Conservation (phyloP, 768 basidiomycete species). For the Lactarius sanguifluus region DNA sequence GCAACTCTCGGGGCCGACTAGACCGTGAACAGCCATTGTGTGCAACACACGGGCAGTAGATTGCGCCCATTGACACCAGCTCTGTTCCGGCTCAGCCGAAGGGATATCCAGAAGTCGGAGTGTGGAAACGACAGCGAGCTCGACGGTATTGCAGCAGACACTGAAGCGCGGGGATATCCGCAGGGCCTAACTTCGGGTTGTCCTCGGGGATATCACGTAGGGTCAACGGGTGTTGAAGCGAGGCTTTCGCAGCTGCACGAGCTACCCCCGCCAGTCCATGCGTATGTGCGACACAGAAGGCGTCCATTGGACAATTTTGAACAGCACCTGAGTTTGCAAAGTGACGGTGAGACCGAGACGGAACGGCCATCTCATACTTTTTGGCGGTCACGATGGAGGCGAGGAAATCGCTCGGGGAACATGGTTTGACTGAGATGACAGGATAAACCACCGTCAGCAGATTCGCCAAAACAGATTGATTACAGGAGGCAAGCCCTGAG, state of each 20-base stretch:
- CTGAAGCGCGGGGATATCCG: not conserved
- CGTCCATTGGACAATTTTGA: not conserved
- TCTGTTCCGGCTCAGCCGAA: not conserved
- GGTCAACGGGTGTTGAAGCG: not conserved
- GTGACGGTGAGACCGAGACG: not conserved
- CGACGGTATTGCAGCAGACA: slow-evolving; percentile 6
- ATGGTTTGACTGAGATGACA: not conserved
- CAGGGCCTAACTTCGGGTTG: not conserved
- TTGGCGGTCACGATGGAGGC: not conserved
- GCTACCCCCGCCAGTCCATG: not conserved
- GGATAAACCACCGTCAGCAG: not conserved
- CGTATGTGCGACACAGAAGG: not conserved
- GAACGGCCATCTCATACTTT: not conserved
- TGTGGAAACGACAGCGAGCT: not conserved
- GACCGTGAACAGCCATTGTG: not conserved
- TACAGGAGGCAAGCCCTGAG: not conserved
- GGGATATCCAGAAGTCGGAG: not conserved
- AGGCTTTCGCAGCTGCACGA: not conserved
- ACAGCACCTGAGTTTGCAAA: not conserved
- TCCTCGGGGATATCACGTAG: not conserved
- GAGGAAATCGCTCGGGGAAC: not conserved
- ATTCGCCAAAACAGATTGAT: not conserved
- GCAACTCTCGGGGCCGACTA: not conserved
- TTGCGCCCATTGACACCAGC: not conserved
- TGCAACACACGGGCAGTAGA: too few species aligned